A percentile compares a stretch with the other conserved stretches of the same genome.
Evolutionary conservation across 2,329 filamentous ascomycete genomes (phyloP).

Genomic region (Apiospora pterosperma): DNA sequence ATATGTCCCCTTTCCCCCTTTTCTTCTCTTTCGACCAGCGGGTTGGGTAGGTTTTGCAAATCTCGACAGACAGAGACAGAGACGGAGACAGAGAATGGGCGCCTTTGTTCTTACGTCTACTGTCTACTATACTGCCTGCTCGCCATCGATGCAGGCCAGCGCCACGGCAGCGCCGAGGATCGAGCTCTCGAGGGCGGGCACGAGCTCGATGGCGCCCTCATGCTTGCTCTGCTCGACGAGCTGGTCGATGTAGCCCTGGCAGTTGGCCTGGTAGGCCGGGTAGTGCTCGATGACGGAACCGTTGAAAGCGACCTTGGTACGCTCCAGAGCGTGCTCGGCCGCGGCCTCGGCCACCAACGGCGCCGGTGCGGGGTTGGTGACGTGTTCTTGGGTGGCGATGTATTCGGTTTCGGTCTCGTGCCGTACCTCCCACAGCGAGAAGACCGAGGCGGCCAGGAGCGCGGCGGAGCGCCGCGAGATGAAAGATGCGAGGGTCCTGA

Average conservation of each 20-base stretch:
- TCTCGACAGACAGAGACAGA: too few relatives aligned
- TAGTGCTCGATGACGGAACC: slow-evolving; percentile 79
- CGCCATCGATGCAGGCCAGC: slow-evolving; percentile 40
- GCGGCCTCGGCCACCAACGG: slow-evolving; percentile 43
- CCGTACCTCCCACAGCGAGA: slow-evolving; percentile 56
- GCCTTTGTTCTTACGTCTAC: background rate
- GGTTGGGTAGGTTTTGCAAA: too few relatives aligned
- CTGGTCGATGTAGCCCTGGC: slow-evolving; percentile 61
- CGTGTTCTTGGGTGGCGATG: slow-evolving; percentile 9
- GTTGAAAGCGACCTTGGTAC: slow-evolving; percentile 70
- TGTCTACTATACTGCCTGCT: background rate
- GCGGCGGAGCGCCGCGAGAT: slow-evolving; percentile 57
- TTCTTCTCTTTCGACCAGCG: background rate
- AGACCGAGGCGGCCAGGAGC: slow-evolving; percentile 56
- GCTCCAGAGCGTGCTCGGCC: slow-evolving; percentile 40
- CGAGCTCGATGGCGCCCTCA: slow-evolving; percentile 51
- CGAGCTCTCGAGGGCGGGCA: slow-evolving; percentile 70
- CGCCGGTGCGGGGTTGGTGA: slow-evolving; percentile 17
- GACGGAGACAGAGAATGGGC: too few relatives aligned
- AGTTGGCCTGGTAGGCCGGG: slow-evolving; percentile 59
- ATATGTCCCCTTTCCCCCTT: background rate
- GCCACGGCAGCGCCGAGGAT: slow-evolving; percentile 74
- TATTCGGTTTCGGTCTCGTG: slow-evolving; percentile 42
- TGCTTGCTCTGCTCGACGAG: slow-evolving; percentile 44
- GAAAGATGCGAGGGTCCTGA: slow-evolving; percentile 50